Conservation (phyloP, 1,139 yeast genomes). For the Taphrina flavorubra region DNA sequence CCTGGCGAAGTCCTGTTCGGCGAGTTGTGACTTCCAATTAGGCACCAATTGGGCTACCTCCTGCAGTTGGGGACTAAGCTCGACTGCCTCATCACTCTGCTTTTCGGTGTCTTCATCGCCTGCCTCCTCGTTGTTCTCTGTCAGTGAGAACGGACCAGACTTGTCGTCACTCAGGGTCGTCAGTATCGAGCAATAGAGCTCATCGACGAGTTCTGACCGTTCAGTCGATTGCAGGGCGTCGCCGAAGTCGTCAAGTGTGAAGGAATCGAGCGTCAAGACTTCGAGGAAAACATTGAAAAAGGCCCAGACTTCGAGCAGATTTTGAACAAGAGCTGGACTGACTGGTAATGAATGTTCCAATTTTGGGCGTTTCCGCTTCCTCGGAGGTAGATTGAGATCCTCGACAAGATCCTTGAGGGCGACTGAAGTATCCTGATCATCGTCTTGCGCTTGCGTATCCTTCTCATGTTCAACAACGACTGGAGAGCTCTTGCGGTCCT, state of each 20-base stretch:
- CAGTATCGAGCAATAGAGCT: slow-evolving; percentile 68
- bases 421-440: slow-evolving; percentile 44
- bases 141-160: slow-evolving; percentile 44
- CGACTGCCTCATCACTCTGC: slow-evolving; percentile 45
- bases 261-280: slow-evolving; percentile 68
- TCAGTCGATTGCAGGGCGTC: slow-evolving; percentile 62
- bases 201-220: slow-evolving; percentile 67
- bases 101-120: slow-evolving; percentile 43
- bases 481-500: slow-evolving; percentile 45
- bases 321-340: slow-evolving; percentile 46
- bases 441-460: slow-evolving; percentile 41
- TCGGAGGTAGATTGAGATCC: slow-evolving; percentile 44
- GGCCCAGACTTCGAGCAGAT: slow-evolving; percentile 68
- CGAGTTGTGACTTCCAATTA: slow-evolving; percentile 75
- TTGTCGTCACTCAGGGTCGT: slow-evolving; percentile 49
- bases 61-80: background rate
- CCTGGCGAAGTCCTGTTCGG: slow-evolving; percentile 75
- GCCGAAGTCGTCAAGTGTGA: slow-evolving; percentile 79
- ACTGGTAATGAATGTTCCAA: slow-evolving; percentile 41
- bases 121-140: slow-evolving; percentile 44
- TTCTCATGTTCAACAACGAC: slow-evolving; percentile 39
- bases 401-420: slow-evolving; percentile 40
- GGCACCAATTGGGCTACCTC: slow-evolving; percentile 48
- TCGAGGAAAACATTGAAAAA: slow-evolving; percentile 74
- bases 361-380: slow-evolving; percentile 46